Evolutionary conservation across 306 rosid genomes (phyloP).

Genomic region (Ammopiptanthus mongolicus): DNA sequence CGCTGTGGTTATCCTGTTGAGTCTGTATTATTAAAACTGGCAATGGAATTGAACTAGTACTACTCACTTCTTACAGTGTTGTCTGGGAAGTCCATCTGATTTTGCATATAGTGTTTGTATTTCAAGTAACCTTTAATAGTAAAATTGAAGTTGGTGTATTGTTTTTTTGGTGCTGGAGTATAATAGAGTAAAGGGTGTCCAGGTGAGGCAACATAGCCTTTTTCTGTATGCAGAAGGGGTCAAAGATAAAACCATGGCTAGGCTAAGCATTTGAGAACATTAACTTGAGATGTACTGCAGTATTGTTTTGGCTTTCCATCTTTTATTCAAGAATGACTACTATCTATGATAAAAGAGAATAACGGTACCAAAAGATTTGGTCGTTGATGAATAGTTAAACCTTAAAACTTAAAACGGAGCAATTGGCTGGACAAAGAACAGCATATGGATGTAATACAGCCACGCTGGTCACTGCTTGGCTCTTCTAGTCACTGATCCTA

Average conservation of each 20-base stretch:
- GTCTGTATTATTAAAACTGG: neutral
- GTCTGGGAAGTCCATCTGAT: neutral
- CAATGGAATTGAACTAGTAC: neutral
- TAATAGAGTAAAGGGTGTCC: neutral
- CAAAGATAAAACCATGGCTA: neutral
- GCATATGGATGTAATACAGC: too few species aligned
- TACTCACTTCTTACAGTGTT: neutral
- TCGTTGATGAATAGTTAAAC: neutral
- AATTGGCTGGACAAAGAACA: neutral
- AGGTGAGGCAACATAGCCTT: neutral
- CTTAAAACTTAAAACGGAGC: neutral
- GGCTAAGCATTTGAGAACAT: neutral
- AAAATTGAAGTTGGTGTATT: neutral
- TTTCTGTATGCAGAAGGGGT: neutral
- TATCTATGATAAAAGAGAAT: neutral
- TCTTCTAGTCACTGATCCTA: too few species aligned
- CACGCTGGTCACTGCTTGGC: too few species aligned
- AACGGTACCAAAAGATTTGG: neutral
- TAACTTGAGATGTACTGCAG: neutral
- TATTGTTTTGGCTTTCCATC: neutral
- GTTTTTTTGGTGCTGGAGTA: slow-evolving; percentile 2
- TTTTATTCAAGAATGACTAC: neutral
- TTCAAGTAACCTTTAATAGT: neutral
- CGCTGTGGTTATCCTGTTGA: neutral
- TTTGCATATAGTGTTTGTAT: neutral